Evolutionary conservation across 495 filamentous ascomycete genomes (phyloP).

Genomic region (Staphylotrichum longicolle): DNA sequence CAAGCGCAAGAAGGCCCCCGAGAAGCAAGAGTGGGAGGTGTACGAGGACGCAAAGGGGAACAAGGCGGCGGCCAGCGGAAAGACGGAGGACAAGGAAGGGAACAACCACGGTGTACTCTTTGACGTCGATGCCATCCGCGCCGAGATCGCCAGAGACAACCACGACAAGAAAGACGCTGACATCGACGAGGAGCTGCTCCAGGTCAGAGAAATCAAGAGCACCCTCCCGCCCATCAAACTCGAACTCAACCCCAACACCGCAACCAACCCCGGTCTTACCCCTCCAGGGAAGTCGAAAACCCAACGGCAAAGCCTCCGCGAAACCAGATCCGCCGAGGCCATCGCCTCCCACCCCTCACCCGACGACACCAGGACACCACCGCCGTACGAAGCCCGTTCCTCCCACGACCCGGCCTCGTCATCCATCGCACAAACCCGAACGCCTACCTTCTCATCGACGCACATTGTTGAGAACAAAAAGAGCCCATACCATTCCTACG

Average conservation of each 20-base stretch:
- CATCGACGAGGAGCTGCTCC: constrained; percentile 47
- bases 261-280: constrained; percentile 17
- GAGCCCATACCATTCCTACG: constrained; percentile 11
- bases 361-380: constrained; percentile 27
- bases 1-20: constrained; percentile 62
- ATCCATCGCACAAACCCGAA: constrained; percentile 17
- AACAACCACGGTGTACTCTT: constrained; percentile 70
- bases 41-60: constrained; percentile 61
- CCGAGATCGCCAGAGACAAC: constrained; percentile 73
- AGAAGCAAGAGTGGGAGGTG: constrained; percentile 93
- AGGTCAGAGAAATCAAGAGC: constrained; percentile 79
- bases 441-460: constrained; percentile 26
- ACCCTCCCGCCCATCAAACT: constrained; percentile 89
- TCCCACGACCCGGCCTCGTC: constrained; percentile 22
- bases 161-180: constrained; percentile 20
- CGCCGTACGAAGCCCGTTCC: constrained; percentile 20
- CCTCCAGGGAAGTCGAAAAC: constrained; percentile 27
- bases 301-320: constrained; percentile 43
- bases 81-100: constrained; percentile 44
- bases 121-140: constrained; percentile 90
- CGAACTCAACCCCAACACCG: constrained; percentile 48
- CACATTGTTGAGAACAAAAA: constrained; percentile 6
- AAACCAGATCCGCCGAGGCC: constrained; percentile 48
- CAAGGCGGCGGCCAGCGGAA: constrained; percentile 21
- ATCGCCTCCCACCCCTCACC: constrained; percentile 24